Conservation (phyloP, 768 basidiomycete genomes). For the Mycena kentingensis region DNA sequence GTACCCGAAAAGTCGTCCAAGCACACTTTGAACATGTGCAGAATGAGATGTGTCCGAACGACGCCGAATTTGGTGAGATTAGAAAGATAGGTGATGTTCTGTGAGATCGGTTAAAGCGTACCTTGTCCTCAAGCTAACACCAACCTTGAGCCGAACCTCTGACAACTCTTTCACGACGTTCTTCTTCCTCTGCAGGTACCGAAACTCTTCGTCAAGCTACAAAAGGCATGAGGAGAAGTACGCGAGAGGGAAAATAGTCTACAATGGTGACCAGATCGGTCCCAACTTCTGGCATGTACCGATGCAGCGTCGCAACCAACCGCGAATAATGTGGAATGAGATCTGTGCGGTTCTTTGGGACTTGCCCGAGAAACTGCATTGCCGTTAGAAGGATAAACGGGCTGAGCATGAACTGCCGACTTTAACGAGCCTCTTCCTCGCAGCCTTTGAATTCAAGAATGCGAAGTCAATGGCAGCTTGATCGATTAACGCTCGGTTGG, state of each 20-base stretch:
- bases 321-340: slow-evolving; percentile 92
- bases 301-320: slow-evolving; percentile 83
- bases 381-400: slow-evolving; percentile 7
- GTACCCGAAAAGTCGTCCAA: slow-evolving; percentile 91
- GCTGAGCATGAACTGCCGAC: slow-evolving; percentile 39
- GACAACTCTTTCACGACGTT: slow-evolving; percentile 88
- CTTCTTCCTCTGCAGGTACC: slow-evolving; percentile 93
- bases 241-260: slow-evolving; percentile 31
- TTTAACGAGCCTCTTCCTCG: slow-evolving; percentile 87
- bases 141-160: slow-evolving; percentile 82
- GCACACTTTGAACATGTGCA: slow-evolving; percentile 97
- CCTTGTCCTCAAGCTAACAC: slow-evolving; percentile 7
- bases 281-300: slow-evolving; percentile 93
- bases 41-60: slow-evolving; percentile 86
- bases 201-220: slow-evolving; percentile 95
- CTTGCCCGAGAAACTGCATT: slow-evolving; percentile 74
- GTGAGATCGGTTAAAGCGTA: background rate
- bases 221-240: background rate
- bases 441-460: slow-evolving; percentile 94
- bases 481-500: slow-evolving; percentile 85
- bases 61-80: slow-evolving; percentile 96
- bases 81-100: slow-evolving; percentile 89
- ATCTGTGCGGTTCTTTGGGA: slow-evolving; percentile 87
- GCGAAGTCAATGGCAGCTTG: slow-evolving; percentile 96
- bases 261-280: slow-evolving; percentile 79